Evolutionary conservation across 306 rosid species (phyloP), one percentile per base, ranked within the genome.

Genomic region (Mucuna pruriens): DNA sequence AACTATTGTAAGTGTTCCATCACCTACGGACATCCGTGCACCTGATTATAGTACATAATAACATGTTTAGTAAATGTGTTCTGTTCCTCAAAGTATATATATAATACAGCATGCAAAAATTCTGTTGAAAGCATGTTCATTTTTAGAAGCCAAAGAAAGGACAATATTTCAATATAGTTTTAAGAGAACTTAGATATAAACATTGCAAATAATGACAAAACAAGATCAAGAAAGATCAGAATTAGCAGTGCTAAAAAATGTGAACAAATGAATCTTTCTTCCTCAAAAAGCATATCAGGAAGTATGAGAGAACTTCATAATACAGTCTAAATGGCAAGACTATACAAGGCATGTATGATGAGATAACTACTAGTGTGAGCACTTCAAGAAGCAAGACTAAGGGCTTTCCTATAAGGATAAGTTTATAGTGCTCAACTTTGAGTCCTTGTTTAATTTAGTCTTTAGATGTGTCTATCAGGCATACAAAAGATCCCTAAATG

Each of bases 11-110:
- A 95, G 94, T 52, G 97, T 83, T 82, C 96, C 97, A 84, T 93
- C 99, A n/a, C 90, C 89, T 20, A 95, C 96, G 7, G 97, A 91
- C 45, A 95, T 76, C 46, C 98, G 91, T 61, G 91, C 97, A 87
- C 99, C 99, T 95, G 91, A 61, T 69, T 63, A 75, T 49, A 39
- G 72, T 29, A 45, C 63, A 31, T 48, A 79, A 80, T 36, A 82
- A 55, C 63, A 76, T 48, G 29, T 75, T 80, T 49, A 89, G 75
- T 71, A 45, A 57, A 9, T 22, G 22, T 74, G 71, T 60, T 57
- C 31, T 48, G 16, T 8, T 77, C 16, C 44, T 39, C 69, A 40
- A 38, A 2, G 60, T 54, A 12, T 26, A 63, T n/a, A n/a, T 19
- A 34, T 33, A 63, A 55, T 3, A 58, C 51, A 76, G 58, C 76